Conservation (phyloP, 306 rosid genomes). For the Urtica urens region DNA sequence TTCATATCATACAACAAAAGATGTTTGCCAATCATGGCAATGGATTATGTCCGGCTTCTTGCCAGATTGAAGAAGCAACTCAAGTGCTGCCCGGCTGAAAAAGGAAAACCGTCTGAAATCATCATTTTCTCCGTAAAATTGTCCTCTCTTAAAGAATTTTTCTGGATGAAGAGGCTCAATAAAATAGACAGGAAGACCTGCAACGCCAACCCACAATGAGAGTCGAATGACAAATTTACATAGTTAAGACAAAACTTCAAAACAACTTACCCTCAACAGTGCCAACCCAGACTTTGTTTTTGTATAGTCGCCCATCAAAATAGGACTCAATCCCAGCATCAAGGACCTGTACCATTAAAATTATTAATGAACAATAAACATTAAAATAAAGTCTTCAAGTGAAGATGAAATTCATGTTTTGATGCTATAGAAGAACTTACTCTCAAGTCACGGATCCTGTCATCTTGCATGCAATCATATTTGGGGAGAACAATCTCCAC, state of each 20-base stretch:
- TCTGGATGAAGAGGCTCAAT: constrained; percentile 92
- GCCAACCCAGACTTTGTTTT: constrained; percentile 93
- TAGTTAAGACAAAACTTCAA: constrained; percentile 11
- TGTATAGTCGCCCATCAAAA: constrained; percentile 69
- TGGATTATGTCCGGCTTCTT: constrained; percentile 95
- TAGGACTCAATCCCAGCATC: constrained; percentile 65
- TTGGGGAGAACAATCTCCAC: constrained; percentile 91
- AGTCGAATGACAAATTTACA: constrained; percentile 8
- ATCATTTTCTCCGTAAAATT: constrained; percentile 70
- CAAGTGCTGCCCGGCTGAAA: constrained; percentile 93
- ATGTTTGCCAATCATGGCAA: constrained; percentile 99
- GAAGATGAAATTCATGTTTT: not conserved
- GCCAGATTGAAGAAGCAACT: constrained; percentile 84
- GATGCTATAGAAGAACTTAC: constrained; percentile 35
- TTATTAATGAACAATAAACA: constrained; percentile 14
- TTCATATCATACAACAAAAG: constrained; percentile 68
- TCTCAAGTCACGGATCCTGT: constrained; percentile 47
- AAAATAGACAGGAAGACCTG: constrained; percentile 97
- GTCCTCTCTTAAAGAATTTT: constrained; percentile 78
- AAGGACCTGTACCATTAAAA: constrained; percentile 42
- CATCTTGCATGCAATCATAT: constrained; percentile 82
- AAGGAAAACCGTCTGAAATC: constrained; percentile 86
- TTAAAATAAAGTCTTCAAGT: constrained; percentile 2
- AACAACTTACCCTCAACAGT: constrained; percentile 58
- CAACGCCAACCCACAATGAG: constrained; percentile 19